A percentile compares a stretch with the other conserved stretches of the same genome.
Evolutionary conservation across 495 filamentous ascomycete species (phyloP).

Genomic region (Neurospora sp.): DNA sequence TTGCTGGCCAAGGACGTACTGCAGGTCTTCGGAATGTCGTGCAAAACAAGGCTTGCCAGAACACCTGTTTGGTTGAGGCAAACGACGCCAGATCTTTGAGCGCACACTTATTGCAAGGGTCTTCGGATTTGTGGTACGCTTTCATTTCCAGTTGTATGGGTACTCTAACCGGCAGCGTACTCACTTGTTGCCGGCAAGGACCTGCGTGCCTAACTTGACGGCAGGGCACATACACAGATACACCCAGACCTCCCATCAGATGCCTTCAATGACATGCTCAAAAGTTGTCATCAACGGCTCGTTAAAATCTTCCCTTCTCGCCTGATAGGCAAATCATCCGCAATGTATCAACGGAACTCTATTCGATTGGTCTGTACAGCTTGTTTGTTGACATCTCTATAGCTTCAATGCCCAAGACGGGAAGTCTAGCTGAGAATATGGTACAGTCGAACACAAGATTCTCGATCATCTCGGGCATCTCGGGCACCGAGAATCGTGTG

Average conservation of each 20-base stretch:
- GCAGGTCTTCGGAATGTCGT: background rate
- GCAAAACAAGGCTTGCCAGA: background rate
- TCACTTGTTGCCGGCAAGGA: background rate
- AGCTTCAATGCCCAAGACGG: background rate
- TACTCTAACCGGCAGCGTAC: background rate
- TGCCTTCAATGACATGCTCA: background rate
- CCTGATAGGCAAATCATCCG: background rate
- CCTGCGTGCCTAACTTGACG: background rate
- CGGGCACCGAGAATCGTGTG: background rate
- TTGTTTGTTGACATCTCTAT: background rate
- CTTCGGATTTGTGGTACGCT: background rate
- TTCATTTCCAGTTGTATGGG: background rate
- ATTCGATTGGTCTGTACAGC: background rate
- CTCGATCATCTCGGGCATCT: background rate
- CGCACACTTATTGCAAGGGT: background rate
- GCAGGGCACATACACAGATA: background rate
- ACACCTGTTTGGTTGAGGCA: background rate
- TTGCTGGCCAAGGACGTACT: background rate
- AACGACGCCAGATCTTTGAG: background rate
- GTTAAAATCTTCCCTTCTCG: background rate
- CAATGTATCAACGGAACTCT: background rate
- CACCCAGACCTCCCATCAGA: background rate
- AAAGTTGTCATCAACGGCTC: background rate
- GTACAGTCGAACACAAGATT: background rate
- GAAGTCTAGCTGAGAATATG: background rate